phyloP scores from a whole-genome alignment of 2,329 filamentous ascomycete species.

The Sclerotinia nivalis region DNA sequence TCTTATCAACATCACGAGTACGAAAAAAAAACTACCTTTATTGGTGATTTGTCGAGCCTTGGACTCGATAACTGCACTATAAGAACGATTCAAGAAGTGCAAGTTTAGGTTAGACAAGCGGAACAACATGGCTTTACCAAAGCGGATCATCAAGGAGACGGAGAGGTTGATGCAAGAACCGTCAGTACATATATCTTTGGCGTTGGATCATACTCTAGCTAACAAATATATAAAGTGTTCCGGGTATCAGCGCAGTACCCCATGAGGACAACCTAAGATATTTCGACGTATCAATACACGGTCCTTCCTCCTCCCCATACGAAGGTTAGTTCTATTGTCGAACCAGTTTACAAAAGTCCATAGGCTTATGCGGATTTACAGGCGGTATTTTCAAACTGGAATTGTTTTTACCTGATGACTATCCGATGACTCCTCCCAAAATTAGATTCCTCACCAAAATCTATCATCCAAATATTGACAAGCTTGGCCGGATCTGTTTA shows the following conservation, averaged over 20 bases:
- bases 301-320: slow-evolving; percentile 88
- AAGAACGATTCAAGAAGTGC: not conserved
- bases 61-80: slow-evolving; percentile 6
- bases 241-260: slow-evolving; percentile 91
- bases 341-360: not conserved
- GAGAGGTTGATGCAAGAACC: slow-evolving; percentile 96
- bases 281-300: slow-evolving; percentile 96
- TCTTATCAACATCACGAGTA: slow-evolving; percentile 22
- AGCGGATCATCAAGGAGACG: slow-evolving; percentile 98
- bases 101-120: not conserved
- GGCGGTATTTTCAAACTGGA: slow-evolving; percentile 91
- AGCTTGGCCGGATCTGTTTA: slow-evolving; percentile 92
- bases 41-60: slow-evolving; percentile 1
- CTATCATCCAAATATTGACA: slow-evolving; percentile 98
- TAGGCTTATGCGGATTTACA: slow-evolving; percentile 28
- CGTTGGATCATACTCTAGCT: slow-evolving; percentile 20
- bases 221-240: slow-evolving; percentile 62
- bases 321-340: slow-evolving; percentile 62
- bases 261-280: slow-evolving; percentile 98
- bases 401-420: slow-evolving; percentile 96
- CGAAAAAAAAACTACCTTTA: slow-evolving; percentile 6
- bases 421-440: slow-evolving; percentile 98
- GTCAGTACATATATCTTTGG: slow-evolving; percentile 53
- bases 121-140: slow-evolving; percentile 72
- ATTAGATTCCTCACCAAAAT: slow-evolving; percentile 99